Conservation (phyloP, 106 monocot species). For the Xerophyta viscosa region DNA sequence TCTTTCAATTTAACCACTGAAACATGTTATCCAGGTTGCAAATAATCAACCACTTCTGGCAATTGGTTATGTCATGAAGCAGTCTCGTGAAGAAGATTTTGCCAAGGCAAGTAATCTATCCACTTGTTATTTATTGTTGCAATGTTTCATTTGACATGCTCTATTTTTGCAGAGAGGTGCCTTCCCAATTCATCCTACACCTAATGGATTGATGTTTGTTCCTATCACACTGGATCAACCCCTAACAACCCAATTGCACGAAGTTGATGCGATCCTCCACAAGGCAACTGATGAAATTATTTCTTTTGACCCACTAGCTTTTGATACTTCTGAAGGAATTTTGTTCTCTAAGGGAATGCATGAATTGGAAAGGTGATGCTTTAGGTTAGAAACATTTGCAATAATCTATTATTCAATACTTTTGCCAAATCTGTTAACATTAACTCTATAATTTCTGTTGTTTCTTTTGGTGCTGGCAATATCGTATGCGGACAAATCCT, state of each 20-base stretch:
- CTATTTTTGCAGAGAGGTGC: slow-evolving; percentile 74
- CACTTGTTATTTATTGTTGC: not conserved
- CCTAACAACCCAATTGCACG: slow-evolving; percentile 56
- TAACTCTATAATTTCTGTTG: not conserved
- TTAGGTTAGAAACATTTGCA: no score
- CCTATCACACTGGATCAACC: slow-evolving; percentile 70
- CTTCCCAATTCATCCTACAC: slow-evolving; percentile 65
- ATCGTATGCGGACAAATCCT: no score
- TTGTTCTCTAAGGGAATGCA: slow-evolving; percentile 64
- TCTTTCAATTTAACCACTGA: not conserved
- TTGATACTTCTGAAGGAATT: slow-evolving; percentile 51
- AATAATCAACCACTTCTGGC: slow-evolving; percentile 12
- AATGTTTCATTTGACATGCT: slow-evolving; percentile 4
- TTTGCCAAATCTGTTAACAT: not conserved
- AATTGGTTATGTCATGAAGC: slow-evolving; percentile 89
- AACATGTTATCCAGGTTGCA: slow-evolving; percentile 26
- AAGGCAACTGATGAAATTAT: slow-evolving; percentile 96
- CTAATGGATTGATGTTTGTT: slow-evolving; percentile 71
- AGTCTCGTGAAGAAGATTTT: slow-evolving; percentile 92
- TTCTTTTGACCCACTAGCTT: slow-evolving; percentile 36
- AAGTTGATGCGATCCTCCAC: slow-evolving; percentile 84
- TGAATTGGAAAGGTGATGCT: slow-evolving; percentile 63
- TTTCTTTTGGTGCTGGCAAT: no score
- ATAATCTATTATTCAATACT: not conserved
- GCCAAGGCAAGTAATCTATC: slow-evolving; percentile 46